Evolutionary conservation across 495 filamentous ascomycete genomes (phyloP).

Genomic region (Penicillium cinerascens): DNA sequence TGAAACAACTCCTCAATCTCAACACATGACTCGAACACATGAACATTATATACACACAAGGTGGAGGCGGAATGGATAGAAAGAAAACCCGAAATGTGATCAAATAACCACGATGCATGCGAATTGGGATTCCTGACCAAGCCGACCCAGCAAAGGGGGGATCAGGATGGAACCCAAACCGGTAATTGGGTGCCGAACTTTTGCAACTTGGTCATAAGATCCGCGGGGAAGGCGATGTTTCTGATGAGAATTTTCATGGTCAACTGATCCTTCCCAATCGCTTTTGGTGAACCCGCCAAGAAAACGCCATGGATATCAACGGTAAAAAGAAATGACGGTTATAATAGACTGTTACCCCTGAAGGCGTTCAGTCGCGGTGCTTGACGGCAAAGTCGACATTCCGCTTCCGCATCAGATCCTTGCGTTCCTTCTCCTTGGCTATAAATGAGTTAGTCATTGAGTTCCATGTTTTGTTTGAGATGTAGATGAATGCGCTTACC

Average conservation of each 20-base stretch:
- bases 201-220: constrained; percentile 1
- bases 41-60: constrained; percentile 29
- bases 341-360: constrained; percentile 19
- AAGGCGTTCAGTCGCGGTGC: constrained; percentile 13
- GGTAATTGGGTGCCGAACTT: constrained; percentile 5
- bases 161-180: neutral
- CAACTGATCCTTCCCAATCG: constrained; percentile 24
- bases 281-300: constrained; percentile 41
- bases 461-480: neutral
- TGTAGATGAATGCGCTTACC: constrained; percentile 46
- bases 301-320: constrained; percentile 50
- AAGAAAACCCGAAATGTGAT: constrained; percentile 6
- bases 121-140: constrained; percentile 1
- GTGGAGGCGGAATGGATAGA: constrained; percentile 4
- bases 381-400: constrained; percentile 42
- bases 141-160: neutral
- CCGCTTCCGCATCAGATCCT: constrained; percentile 67
- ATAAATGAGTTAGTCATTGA: constrained; percentile 24
- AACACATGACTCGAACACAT: constrained; percentile 15
- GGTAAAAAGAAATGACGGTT: constrained; percentile 27
- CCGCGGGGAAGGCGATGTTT: constrained; percentile 7
- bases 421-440: constrained; percentile 73
- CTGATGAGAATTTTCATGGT: constrained; percentile 12
- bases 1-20: constrained; percentile 2
- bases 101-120: constrained; percentile 10